These are phyloP conservation scores for Erythrobasidium yunnanense DNA, from an alignment of 768 basidiomycete species.

Conservation along the genomic window DNA sequence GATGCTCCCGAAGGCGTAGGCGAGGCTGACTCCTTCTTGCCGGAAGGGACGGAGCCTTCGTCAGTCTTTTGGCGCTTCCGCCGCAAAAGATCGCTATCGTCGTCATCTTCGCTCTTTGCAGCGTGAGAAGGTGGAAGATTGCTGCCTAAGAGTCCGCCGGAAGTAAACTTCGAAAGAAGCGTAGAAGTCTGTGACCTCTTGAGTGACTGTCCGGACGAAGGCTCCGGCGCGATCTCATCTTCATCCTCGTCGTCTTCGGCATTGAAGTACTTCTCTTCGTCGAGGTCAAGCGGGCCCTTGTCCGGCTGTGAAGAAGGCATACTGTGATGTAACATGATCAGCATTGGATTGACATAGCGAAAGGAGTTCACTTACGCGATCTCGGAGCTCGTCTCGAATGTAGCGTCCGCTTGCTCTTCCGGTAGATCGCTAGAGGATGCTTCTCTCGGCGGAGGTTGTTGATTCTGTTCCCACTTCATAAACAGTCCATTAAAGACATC, in stretches of 20 bases:
- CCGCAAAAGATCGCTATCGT: background rate
- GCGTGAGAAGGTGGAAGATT: no score
- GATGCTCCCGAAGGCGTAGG: background rate
- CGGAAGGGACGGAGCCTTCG: background rate
- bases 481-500: constrained; percentile 56
- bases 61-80: constrained; percentile 14
- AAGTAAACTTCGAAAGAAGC: no score
- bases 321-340: background rate
- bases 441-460: constrained; percentile 48
- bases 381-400: background rate
- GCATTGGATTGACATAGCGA: background rate
- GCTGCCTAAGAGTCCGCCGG: no score
- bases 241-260: constrained; percentile 23
- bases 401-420: background rate
- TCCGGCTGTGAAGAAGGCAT: background rate
- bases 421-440: background rate
- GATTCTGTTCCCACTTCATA: constrained; percentile 81
- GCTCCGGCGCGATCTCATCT: background rate
- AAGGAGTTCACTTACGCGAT: background rate
- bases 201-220: background rate
- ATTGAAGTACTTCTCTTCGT: constrained; percentile 23
- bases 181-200: background rate
- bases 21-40: background rate
- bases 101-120: no score
- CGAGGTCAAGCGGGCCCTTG: constrained; percentile 1